These are phyloP conservation scores for Termitomyces sp. DNA, from an alignment of 768 basidiomycete species.

Conservation along the genomic window DNA sequence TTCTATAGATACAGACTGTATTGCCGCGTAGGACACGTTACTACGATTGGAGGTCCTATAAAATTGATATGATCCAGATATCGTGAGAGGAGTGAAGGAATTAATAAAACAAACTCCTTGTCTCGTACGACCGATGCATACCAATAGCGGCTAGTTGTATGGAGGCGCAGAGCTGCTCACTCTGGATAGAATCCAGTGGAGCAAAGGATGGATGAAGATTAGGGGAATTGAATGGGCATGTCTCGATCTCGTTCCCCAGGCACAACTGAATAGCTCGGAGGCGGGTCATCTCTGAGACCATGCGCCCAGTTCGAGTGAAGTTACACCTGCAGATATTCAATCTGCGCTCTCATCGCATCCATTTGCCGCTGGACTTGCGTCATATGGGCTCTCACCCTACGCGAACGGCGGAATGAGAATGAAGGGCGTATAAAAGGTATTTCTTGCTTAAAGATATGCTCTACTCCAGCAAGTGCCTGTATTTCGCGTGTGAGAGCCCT, in stretches of 20 bases:
- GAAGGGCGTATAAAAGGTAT: too few species aligned
- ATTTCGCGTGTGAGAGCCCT: too few species aligned
- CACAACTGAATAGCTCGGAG: conserved; percentile 16
- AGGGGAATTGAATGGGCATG: not conserved
- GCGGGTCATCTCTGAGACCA: conserved; percentile 14
- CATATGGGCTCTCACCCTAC: conserved; percentile 3
- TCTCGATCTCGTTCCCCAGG: not conserved
- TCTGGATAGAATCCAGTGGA: not conserved
- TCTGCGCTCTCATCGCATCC: conserved; percentile 10
- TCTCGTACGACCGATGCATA: not conserved
- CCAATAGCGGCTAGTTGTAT: not conserved
- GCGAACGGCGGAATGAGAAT: not conserved
- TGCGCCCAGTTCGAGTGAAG: conserved; percentile 10
- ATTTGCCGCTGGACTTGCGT: conserved; percentile 8
- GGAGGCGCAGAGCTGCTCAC: not conserved
- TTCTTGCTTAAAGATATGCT: too few species aligned
- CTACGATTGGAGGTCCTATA: not conserved
- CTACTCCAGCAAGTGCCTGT: too few species aligned
- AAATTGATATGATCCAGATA: not conserved
- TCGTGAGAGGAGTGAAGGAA: not conserved
- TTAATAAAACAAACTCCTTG: not conserved
- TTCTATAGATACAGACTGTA: not conserved
- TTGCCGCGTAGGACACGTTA: not conserved
- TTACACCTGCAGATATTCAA: conserved; percentile 10
- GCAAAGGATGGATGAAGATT: not conserved